Evolutionary conservation across 148 eudicot genomes (phyloP).

Genomic region (Rhododendron simsii): DNA sequence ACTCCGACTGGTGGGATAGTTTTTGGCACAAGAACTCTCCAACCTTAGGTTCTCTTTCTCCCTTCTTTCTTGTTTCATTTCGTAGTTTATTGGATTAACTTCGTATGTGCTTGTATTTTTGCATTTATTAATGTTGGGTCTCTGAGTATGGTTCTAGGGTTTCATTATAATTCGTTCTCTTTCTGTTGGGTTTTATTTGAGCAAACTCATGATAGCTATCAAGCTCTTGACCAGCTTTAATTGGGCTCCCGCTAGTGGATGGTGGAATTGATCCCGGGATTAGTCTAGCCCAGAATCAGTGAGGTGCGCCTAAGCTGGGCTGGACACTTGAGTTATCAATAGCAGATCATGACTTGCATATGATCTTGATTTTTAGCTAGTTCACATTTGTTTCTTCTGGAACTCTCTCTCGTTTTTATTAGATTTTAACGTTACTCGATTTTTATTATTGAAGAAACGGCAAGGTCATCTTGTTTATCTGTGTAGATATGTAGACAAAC

Average conservation of each 20-base stretch:
- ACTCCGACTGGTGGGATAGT: slow-evolving; percentile 92
- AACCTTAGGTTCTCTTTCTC: slow-evolving; percentile 38
- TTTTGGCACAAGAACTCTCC: slow-evolving; percentile 68
- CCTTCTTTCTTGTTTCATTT: not conserved
- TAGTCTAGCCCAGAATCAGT: too few relatives aligned
- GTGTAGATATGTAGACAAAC: not conserved
- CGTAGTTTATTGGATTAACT: not conserved
- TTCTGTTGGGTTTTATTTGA: not conserved
- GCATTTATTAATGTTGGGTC: not conserved
- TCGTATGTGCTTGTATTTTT: slow-evolving; percentile 1
- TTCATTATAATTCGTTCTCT: not conserved
- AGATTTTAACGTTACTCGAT: not conserved
- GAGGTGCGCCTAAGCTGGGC: not conserved
- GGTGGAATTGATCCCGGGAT: not conserved
- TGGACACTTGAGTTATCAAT: not conserved
- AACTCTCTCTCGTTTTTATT: not conserved
- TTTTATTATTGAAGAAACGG: not conserved
- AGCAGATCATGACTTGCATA: not conserved
- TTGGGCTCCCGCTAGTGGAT: too few relatives aligned
- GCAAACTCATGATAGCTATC: not conserved
- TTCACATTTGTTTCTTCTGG: not conserved
- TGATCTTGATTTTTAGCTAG: not conserved
- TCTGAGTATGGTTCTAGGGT: not conserved
- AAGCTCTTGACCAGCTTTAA: not conserved
- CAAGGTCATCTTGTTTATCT: not conserved